These are phyloP conservation scores for Ogataea ramenticola DNA, from an alignment of 805 yeast species.

Conservation along the genomic window DNA sequence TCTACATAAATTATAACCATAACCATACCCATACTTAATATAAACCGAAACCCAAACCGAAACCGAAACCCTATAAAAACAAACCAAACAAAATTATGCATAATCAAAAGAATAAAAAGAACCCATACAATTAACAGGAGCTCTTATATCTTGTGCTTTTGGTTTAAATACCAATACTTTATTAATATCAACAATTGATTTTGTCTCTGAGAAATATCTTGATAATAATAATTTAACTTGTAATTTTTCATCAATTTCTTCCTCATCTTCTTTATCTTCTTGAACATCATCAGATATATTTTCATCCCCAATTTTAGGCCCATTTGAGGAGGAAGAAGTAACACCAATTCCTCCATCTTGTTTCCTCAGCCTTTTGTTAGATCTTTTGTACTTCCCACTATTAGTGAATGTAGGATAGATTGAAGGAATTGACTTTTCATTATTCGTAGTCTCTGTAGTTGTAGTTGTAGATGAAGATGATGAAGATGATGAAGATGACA, in stretches of 20 bases:
- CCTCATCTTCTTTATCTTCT: too few relatives aligned
- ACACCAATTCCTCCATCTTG: neutral
- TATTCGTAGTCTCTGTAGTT: neutral
- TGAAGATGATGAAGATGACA: conserved; percentile 4
- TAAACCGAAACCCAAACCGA: too few relatives aligned
- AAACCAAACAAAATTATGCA: conserved; percentile 4
- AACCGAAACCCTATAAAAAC: too few relatives aligned
- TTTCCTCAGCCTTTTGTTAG: neutral
- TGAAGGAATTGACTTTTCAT: too few relatives aligned
- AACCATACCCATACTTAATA: too few relatives aligned
- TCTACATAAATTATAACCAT: neutral
- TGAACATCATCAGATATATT: conserved; percentile 4
- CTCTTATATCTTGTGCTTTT: conserved; percentile 4
- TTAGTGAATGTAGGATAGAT: too few relatives aligned
- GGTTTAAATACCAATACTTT: conserved; percentile 18
- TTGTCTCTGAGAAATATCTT: conserved; percentile 17
- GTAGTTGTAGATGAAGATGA: neutral
- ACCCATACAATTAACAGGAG: conserved; percentile 12
- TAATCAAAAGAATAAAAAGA: conserved; percentile 18
- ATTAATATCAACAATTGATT: conserved; percentile 14
- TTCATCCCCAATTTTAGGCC: too few relatives aligned
- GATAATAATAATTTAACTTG: conserved; percentile 12
- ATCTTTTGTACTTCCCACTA: neutral
- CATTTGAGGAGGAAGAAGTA: too few relatives aligned
- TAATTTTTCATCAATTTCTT: conserved; percentile 5